Percentiles rank a stretch among this genome's conserved stretches.
These are phyloP conservation scores for Alternaria angustiovoidea DNA, from an alignment of 2,329 filamentous ascomycete species.

Conservation along the genomic window DNA sequence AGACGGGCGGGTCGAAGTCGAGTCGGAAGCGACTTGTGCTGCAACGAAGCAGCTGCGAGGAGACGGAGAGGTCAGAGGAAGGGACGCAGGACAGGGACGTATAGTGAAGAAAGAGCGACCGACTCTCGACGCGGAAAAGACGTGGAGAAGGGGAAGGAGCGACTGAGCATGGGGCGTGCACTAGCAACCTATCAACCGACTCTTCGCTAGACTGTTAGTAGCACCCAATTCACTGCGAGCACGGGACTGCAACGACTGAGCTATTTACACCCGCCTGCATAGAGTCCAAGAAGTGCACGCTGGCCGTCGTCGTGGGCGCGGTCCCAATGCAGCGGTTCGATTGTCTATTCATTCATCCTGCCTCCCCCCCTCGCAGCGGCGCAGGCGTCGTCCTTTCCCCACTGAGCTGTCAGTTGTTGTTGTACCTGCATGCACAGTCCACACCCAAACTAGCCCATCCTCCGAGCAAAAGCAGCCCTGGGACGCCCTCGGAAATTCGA, in stretches of 20 bases:
- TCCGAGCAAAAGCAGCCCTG: slow-evolving; percentile 13
- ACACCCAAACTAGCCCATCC: slow-evolving; percentile 15
- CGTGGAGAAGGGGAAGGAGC: slow-evolving; percentile 33
- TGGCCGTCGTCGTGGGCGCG: slow-evolving; percentile 1
- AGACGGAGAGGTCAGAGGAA: slow-evolving; percentile 30
- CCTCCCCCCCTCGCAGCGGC: not conserved
- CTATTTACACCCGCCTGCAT: slow-evolving; percentile 15
- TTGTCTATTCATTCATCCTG: not conserved
- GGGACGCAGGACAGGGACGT: slow-evolving; percentile 26
- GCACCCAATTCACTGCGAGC: slow-evolving; percentile 15
- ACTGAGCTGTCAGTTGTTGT: slow-evolving; percentile 5
- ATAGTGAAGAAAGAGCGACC: slow-evolving; percentile 31
- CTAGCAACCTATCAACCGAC: slow-evolving; percentile 12
- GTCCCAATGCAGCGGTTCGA: not conserved
- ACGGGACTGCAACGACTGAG: slow-evolving; percentile 15
- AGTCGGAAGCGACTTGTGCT: slow-evolving; percentile 24
- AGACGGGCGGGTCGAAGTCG: slow-evolving; percentile 15
- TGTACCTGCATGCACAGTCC: slow-evolving; percentile 19
- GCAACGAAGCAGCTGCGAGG: slow-evolving; percentile 32
- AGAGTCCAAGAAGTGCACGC: slow-evolving; percentile 1
- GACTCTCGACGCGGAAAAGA: slow-evolving; percentile 38
- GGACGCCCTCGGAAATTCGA: slow-evolving; percentile 18
- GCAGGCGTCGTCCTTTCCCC: not conserved
- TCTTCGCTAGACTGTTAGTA: slow-evolving; percentile 5
- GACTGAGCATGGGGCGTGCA: slow-evolving; percentile 20